phyloP scores from a whole-genome alignment of 1,284 basidiomycete genomes.

The Rhizoctonia solani region DNA sequence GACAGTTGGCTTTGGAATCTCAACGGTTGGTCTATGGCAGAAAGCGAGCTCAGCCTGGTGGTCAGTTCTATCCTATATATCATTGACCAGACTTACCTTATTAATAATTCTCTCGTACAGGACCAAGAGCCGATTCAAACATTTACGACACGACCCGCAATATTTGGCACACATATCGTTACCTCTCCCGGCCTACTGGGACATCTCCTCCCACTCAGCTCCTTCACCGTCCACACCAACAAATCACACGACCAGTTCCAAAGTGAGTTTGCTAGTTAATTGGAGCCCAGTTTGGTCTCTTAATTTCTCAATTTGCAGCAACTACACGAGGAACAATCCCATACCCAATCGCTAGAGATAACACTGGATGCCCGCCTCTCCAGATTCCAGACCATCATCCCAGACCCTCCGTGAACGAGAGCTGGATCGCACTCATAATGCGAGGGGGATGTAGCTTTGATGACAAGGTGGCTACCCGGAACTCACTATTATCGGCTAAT shows the following conservation, averaged over 20 bases:
- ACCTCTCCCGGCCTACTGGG: slow-evolving; percentile 38
- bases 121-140: slow-evolving; percentile 31
- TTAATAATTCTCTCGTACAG: slow-evolving; percentile 1
- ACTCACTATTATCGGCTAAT: neutral
- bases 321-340: neutral
- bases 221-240: slow-evolving; percentile 31
- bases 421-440: slow-evolving; percentile 50
- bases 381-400: slow-evolving; percentile 33
- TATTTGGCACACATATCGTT: slow-evolving; percentile 44
- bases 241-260: slow-evolving; percentile 7
- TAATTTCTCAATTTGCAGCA: neutral
- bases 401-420: slow-evolving; percentile 34
- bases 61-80: slow-evolving; percentile 32
- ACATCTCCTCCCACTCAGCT: slow-evolving; percentile 41
- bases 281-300: neutral
- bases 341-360: slow-evolving; percentile 22
- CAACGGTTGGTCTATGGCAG: slow-evolving; percentile 39
- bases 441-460: slow-evolving; percentile 54
- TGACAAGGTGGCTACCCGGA: slow-evolving; percentile 43
- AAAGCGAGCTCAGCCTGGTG: slow-evolving; percentile 41
- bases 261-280: neutral
- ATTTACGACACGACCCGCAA: slow-evolving; percentile 42
- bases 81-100: neutral
- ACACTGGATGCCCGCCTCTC: slow-evolving; percentile 37
- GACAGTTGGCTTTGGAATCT: slow-evolving; percentile 29